Base-by-base conservation (phyloP, 129 eudicot genomes). In the Erigeron canadensis region DNA sequence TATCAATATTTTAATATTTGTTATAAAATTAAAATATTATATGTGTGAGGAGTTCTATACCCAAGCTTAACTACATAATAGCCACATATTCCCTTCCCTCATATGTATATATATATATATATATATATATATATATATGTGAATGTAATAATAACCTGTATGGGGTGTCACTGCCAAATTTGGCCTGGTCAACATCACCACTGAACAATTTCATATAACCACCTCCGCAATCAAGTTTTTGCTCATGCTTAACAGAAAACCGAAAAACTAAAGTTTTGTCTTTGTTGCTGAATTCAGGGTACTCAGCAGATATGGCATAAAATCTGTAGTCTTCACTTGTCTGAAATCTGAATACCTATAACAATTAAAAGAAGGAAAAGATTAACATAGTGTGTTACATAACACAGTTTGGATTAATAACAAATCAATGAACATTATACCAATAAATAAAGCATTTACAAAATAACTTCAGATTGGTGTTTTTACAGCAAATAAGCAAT, bases 311-410 rank as follows among this genome's bases (percentile, higher is more conserved):
- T 21, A 90, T 90, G 17, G 96, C 96, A 71, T 87, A 94, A 43
- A 94, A 94, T 43, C 96, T 82, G 78, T 89, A 87, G 73, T 94
- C 98, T 83, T 94, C 96, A 62, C 98, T 94, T 70, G 98, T 94
- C 77, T 94, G n/a, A n/a, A n/a, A n/a, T n/a, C n/a, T n/a, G 98
- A 44, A 94, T 89, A 67, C 98, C 98, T 93, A 72, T 76, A 21
- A 38, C 3, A 18, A 43, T 23, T 6, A 68, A 48, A 19, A 47
- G 7, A 7, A 17, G 34, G 48, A 8, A 46, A 58, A 56, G 22
- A 41, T 44, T 53, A 17, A 16, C 34, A 28, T 28, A 28, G 34
- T n/a, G n/a, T n/a, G n/a, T 28, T 2, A 28, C 34, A 28, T 28
- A 28, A 28, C 3, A 28, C 34, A 28, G 3, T 0, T 28, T 28